Evolutionary conservation across 257 asterid genomes (phyloP).

Genomic region (Solanum acaule): DNA sequence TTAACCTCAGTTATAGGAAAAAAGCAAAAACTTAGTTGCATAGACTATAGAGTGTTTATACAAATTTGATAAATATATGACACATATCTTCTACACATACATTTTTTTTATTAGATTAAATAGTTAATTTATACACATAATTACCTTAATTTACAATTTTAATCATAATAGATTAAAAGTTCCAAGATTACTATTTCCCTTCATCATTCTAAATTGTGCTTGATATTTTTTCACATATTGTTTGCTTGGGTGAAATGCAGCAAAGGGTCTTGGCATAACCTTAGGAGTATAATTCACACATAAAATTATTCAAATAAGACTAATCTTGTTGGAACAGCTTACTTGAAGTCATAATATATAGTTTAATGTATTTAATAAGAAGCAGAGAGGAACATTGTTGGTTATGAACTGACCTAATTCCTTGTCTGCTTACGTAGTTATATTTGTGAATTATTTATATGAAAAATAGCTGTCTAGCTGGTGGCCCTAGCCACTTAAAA

Average conservation of each 20-base stretch:
- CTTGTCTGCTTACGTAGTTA: not conserved
- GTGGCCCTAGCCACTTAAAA: not conserved
- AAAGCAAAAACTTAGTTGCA: not conserved
- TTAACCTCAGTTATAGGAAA: not conserved
- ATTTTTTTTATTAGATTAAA: not conserved
- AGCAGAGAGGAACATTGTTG: not conserved
- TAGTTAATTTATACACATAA: not conserved
- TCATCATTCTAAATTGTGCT: not conserved
- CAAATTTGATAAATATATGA: not conserved
- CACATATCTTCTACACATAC: not conserved
- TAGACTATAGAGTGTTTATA: too few species aligned
- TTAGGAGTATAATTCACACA: not conserved
- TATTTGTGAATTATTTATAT: not conserved
- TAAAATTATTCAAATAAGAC: not conserved
- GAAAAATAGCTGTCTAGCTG: not conserved
- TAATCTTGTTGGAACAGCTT: not conserved
- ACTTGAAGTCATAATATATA: not conserved
- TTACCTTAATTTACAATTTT: not conserved
- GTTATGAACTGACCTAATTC: not conserved
- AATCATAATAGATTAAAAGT: not conserved
- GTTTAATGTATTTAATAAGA: not conserved
- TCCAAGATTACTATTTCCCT: not conserved
- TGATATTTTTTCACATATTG: not conserved
- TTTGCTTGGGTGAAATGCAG: not conserved
- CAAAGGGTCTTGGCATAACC: not conserved